phyloP scores from a whole-genome alignment of 2,329 filamentous ascomycete species.

The Emergomyces orientalis region DNA sequence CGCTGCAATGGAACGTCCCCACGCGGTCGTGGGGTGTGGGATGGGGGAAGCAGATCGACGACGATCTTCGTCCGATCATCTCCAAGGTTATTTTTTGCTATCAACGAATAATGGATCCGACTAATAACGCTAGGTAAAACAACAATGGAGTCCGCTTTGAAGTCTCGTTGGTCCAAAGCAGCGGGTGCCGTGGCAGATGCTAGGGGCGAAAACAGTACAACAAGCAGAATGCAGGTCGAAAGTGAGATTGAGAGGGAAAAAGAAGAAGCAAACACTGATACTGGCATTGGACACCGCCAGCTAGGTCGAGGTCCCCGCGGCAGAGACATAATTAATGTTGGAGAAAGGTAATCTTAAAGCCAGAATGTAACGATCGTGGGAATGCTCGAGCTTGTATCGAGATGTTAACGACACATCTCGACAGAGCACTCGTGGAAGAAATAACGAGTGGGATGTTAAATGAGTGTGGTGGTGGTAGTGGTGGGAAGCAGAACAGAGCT shows the following conservation, averaged over 20 bases:
- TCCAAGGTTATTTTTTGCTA: not conserved
- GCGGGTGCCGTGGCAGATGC: not conserved
- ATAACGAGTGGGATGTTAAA: not conserved
- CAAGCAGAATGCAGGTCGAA: conserved; percentile 2
- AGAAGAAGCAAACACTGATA: not conserved
- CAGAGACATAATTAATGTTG: conserved; percentile 1
- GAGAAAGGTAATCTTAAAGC: not conserved
- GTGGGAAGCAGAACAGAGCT: not conserved
- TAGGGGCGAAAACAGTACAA: conserved; percentile 2
- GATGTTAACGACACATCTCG: conserved; percentile 1
- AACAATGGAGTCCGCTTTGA: not conserved
- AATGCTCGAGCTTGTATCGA: not conserved
- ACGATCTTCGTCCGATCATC: conserved; percentile 16
- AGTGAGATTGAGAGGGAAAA: conserved; percentile 9
- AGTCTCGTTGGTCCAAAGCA: not conserved
- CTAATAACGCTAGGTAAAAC: not conserved
- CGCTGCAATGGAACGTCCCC: not conserved
- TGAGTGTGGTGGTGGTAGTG: not conserved
- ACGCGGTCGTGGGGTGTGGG: not conserved
- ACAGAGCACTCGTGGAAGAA: not conserved
- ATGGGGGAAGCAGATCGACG: conserved; percentile 12
- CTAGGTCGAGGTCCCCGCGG: conserved; percentile 20
- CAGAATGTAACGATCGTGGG: not conserved
- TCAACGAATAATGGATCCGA: conserved; percentile 1
- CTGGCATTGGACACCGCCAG: conserved; percentile 9